Evolutionary conservation across 306 rosid genomes (phyloP).

Genomic region (Glycine latifolia): DNA sequence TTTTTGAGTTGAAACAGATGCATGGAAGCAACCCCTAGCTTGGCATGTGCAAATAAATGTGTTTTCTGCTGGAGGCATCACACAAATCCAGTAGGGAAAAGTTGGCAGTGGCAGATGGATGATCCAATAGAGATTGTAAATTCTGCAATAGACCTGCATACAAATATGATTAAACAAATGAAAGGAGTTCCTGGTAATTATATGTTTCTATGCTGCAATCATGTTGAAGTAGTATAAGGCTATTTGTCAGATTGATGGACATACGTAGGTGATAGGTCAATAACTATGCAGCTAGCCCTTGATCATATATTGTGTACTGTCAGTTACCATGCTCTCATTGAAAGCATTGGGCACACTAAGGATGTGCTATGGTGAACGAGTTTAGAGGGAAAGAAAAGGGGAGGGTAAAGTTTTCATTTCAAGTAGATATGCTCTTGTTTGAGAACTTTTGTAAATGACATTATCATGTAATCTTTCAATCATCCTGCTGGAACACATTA

Average conservation of each 20-base stretch:
- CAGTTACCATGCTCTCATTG: conserved; percentile 9
- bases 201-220: conserved; percentile 30
- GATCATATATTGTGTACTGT: conserved; percentile 20
- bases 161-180: conserved; percentile 96
- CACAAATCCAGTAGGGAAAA: conserved; percentile 97
- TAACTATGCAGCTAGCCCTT: conserved; percentile 27
- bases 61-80: conserved; percentile 99
- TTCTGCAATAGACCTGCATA: conserved; percentile 80
- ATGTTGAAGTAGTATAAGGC: conserved; percentile 22
- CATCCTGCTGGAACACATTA: not conserved
- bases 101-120: conserved; percentile 99
- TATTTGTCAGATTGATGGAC: conserved; percentile 30
- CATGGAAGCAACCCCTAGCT: conserved; percentile 99
- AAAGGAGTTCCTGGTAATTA: conserved; percentile 98
- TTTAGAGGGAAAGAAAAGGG: conserved; percentile 11
- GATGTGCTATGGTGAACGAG: not conserved
- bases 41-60: conserved; percentile 98
- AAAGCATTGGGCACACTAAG: conserved; percentile 5
- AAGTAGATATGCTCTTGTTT: conserved; percentile 13
- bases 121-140: conserved; percentile 89
- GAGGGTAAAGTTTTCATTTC: not conserved
- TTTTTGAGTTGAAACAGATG: conserved; percentile 70
- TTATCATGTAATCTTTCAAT: not conserved
- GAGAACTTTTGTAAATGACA: not conserved
- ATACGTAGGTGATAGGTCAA: not conserved